Evolutionary conservation across 306 rosid genomes (phyloP).

Genomic region (Vigna trinervia): DNA sequence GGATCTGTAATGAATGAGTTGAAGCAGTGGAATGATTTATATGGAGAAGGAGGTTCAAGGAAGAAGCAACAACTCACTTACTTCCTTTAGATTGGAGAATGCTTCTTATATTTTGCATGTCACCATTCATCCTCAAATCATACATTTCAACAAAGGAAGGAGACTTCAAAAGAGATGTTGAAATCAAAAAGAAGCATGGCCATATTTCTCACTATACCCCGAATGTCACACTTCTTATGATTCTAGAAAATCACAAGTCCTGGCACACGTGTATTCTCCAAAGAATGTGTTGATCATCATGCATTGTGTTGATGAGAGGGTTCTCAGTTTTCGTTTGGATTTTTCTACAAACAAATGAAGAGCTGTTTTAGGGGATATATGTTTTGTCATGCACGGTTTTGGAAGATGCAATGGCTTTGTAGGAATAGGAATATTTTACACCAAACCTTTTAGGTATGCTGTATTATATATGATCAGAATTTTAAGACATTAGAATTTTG

Average conservation of each 20-base stretch:
- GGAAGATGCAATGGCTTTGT: conserved; percentile 49
- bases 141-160: conserved; percentile 40
- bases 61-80: conserved; percentile 93
- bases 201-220: neutral
- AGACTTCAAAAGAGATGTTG: conserved; percentile 33
- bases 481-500: conserved; percentile 49
- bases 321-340: conserved; percentile 40
- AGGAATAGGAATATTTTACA: conserved; percentile 46
- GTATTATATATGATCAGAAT: conserved; percentile 44
- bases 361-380: conserved; percentile 39
- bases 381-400: conserved; percentile 50
- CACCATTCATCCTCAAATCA: conserved; percentile 35
- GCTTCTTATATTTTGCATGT: conserved; percentile 31
- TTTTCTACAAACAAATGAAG: conserved; percentile 35
- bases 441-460: conserved; percentile 42
- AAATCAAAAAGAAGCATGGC: conserved; percentile 23
- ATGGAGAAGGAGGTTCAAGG: conserved; percentile 97
- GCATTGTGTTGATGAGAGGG: conserved; percentile 48
- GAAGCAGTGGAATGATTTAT: conserved; percentile 90
- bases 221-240: conserved; percentile 27
- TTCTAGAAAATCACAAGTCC: conserved; percentile 32
- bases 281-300: conserved; percentile 34
- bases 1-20: conserved; percentile 88
- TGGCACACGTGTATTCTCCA: neutral
- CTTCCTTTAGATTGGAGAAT: conserved; percentile 63